Evolutionary conservation across 371 early-diverging fungal genomes (phyloP).

Genomic region (Apophysomyces sp.): DNA sequence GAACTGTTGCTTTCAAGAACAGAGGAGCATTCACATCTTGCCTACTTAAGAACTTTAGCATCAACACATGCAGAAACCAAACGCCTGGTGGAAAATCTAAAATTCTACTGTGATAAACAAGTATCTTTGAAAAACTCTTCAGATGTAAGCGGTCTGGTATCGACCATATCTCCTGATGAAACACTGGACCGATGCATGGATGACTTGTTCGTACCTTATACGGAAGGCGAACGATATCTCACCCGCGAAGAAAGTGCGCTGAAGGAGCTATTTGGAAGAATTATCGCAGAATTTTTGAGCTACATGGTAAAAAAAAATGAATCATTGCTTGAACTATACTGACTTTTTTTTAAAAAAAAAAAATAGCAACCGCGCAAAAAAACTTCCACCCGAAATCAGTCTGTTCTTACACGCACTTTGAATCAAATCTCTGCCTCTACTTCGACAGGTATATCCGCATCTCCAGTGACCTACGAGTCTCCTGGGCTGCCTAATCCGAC

Average conservation of each 20-base stretch:
- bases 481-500: neutral
- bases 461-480: neutral
- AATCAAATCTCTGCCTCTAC: slow-evolving; percentile 68
- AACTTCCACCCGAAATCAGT: slow-evolving; percentile 59
- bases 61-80: slow-evolving; percentile 77
- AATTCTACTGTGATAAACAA: slow-evolving; percentile 59
- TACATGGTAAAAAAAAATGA: slow-evolving; percentile 32
- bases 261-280: slow-evolving; percentile 59
- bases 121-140: slow-evolving; percentile 27
- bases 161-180: slow-evolving; percentile 53
- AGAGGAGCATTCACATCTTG: slow-evolving; percentile 65
- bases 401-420: slow-evolving; percentile 67
- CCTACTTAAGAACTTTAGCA: slow-evolving; percentile 78
- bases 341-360: slow-evolving; percentile 8
- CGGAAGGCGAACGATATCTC: slow-evolving; percentile 86
- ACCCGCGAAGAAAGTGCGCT: slow-evolving; percentile 71
- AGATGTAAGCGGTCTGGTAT: slow-evolving; percentile 31
- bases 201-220: slow-evolving; percentile 93
- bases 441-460: slow-evolving; percentile 5
- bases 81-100: slow-evolving; percentile 73
- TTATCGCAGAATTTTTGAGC: slow-evolving; percentile 44
- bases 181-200: slow-evolving; percentile 87
- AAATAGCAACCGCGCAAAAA: slow-evolving; percentile 59
- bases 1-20: slow-evolving; percentile 77
- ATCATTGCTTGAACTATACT: neutral